Percentiles rank a stretch among this genome's conserved stretches.
phyloP scores from a whole-genome alignment of 2,329 filamentous ascomycete species.

The Aspergillus sergii region DNA sequence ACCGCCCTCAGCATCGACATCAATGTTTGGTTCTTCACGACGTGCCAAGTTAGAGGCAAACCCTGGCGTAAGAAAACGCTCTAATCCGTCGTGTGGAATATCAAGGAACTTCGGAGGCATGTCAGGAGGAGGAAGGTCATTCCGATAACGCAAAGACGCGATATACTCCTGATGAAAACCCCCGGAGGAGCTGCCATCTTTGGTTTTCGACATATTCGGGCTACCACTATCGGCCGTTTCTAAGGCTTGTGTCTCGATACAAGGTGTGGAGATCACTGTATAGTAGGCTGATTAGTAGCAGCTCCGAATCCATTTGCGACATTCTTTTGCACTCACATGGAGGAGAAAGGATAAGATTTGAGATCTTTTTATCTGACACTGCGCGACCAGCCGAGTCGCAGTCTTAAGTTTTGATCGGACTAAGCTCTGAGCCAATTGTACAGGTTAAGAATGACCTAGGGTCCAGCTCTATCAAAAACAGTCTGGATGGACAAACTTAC shows the following conservation, averaged over 20 bases:
- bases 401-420: constrained; percentile 11
- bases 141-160: constrained; percentile 90
- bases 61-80: constrained; percentile 85
- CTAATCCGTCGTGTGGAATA: constrained; percentile 89
- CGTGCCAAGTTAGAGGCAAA: constrained; percentile 88
- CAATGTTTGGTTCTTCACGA: constrained; percentile 93
- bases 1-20: constrained; percentile 94
- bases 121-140: constrained; percentile 90
- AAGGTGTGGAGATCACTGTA: constrained; percentile 15
- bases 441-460: constrained; percentile 7
- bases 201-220: constrained; percentile 42
- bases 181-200: constrained; percentile 42
- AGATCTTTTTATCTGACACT: constrained; percentile 14
- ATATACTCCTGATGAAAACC: constrained; percentile 91
- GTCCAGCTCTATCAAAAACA: constrained; percentile 5
- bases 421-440: constrained; percentile 12
- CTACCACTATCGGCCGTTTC: not conserved
- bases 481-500: constrained; percentile 21
- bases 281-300: constrained; percentile 3
- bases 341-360: constrained; percentile 14
- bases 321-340: constrained; percentile 15
- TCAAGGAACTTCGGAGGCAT: constrained; percentile 96
- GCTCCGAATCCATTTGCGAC: constrained; percentile 7
- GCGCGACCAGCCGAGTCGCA: constrained; percentile 5
- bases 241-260: not conserved